These are phyloP conservation scores for Vaccinium vitisidaea DNA, from an alignment of 148 eudicot species.

Conservation along the genomic window DNA sequence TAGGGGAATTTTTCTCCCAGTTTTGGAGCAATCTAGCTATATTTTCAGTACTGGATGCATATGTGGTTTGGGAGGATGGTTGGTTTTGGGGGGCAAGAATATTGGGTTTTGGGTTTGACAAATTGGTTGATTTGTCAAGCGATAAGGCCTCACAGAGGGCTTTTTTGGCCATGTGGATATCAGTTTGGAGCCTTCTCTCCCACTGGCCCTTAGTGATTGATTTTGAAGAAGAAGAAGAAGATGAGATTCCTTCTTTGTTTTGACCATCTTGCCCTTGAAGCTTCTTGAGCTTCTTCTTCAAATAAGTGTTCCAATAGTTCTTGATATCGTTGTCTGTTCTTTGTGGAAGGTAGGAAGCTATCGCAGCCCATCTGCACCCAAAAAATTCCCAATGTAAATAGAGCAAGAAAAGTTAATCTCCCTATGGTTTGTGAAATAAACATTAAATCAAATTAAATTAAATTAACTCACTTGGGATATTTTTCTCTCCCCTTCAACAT, in stretches of 20 bases:
- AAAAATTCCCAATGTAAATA: not conserved
- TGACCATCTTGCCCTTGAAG: slow-evolving; percentile 33
- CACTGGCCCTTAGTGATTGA: slow-evolving; percentile 68
- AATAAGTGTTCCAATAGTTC: slow-evolving; percentile 90
- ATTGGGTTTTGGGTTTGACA: not conserved
- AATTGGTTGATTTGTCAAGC: slow-evolving; percentile 46
- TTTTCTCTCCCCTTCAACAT: no score
- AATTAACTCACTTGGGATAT: no score
- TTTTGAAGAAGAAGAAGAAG: slow-evolving; percentile 17
- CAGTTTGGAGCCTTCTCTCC: slow-evolving; percentile 90
- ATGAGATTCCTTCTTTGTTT: slow-evolving; percentile 26
- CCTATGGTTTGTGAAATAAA: no score
- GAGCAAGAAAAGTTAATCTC: no score
- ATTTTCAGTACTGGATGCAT: slow-evolving; percentile 74
- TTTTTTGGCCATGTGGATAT: slow-evolving; percentile 73
- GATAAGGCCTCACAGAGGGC: slow-evolving; percentile 85
- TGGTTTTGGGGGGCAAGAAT: not conserved
- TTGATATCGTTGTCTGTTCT: slow-evolving; percentile 91
- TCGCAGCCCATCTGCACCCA: slow-evolving; percentile 78
- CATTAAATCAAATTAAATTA: no score
- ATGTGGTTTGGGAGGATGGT: slow-evolving; percentile 21
- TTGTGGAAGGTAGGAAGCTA: slow-evolving; percentile 88
- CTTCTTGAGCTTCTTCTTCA: slow-evolving; percentile 66
- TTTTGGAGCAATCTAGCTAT: slow-evolving; percentile 62
- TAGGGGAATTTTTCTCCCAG: slow-evolving; percentile 45